A percentile compares a stretch with the other conserved stretches of the same genome.
Evolutionary conservation across 169 alveolate species (phyloP).

Genomic region (Neospora caninum): DNA sequence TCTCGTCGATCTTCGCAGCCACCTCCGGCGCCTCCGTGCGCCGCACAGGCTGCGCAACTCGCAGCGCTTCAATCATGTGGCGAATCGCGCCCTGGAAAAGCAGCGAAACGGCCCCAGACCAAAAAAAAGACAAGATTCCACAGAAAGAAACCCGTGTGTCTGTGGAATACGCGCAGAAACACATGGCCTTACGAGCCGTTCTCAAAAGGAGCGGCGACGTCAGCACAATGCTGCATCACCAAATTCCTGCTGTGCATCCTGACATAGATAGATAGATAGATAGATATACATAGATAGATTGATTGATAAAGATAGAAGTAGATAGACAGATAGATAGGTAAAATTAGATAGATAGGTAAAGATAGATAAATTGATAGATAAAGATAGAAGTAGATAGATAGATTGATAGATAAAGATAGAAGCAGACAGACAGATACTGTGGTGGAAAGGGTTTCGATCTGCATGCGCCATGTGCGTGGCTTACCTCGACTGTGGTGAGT

Average conservation of each 20-base stretch:
- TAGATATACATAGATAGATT: neutral
- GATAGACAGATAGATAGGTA: neutral
- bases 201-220: too few species aligned
- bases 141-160: neutral
- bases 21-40: conserved; percentile 17
- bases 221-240: too few species aligned
- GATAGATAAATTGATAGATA: neutral
- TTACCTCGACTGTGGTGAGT: conserved; percentile 50
- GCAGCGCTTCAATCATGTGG: neutral
- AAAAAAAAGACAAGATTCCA: too few species aligned
- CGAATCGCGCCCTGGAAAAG: neutral
- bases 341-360: neutral
- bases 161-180: too few species aligned
- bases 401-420: neutral
- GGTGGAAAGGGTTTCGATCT: neutral
- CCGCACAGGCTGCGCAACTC: neutral
- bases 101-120: too few species aligned
- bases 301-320: neutral
- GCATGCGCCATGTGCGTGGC: neutral
- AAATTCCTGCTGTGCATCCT: too few species aligned
- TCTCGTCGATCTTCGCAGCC: neutral
- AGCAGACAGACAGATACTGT: neutral
- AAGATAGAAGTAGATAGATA: neutral
- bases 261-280: neutral
- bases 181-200: too few species aligned